Percentiles rank a stretch among this genome's conserved stretches.
Evolutionary conservation across 345 rosid genomes (phyloP).

Genomic region (Melastoma malabathricum): DNA sequence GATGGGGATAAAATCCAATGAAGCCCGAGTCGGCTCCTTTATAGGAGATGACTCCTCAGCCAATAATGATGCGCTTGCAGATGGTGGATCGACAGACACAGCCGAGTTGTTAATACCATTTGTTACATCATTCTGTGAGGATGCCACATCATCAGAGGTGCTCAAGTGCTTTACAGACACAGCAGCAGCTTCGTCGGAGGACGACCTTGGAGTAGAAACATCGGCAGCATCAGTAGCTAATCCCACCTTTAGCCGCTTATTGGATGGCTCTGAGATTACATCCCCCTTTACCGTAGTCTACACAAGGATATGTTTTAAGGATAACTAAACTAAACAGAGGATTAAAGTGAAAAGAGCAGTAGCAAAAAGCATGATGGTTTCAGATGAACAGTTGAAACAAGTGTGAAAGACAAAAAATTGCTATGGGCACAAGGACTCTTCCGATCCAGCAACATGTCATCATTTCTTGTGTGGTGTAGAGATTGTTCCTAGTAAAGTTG

Average conservation of each 20-base stretch:
- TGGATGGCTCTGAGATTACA: conserved; percentile 37
- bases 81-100: conserved; percentile 24
- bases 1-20: conserved; percentile 22
- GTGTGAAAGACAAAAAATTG: too few relatives aligned
- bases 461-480: too few relatives aligned
- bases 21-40: conserved; percentile 29
- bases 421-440: too few relatives aligned
- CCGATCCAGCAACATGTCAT: too few relatives aligned
- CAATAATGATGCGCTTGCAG: conserved; percentile 18
- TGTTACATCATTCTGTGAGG: conserved; percentile 20
- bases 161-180: conserved; percentile 18
- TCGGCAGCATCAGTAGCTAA: conserved; percentile 25
- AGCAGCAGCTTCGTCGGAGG: conserved; percentile 27
- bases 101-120: conserved; percentile 25
- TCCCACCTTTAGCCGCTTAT: conserved; percentile 49
- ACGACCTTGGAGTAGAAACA: conserved; percentile 15
- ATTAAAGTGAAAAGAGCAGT: conserved; percentile 9
- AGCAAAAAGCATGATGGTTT: background rate
- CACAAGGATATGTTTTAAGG: conserved; percentile 3
- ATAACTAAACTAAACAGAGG: conserved; percentile 10
- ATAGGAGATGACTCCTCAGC: conserved; percentile 26
- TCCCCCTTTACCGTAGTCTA: conserved; percentile 75
- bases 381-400: too few relatives aligned
- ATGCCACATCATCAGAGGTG: conserved; percentile 18
- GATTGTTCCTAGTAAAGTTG: too few relatives aligned